Evolutionary conservation across 108 stramenopile species (phyloP).

Genomic region (Cylindrotheca closterium): DNA sequence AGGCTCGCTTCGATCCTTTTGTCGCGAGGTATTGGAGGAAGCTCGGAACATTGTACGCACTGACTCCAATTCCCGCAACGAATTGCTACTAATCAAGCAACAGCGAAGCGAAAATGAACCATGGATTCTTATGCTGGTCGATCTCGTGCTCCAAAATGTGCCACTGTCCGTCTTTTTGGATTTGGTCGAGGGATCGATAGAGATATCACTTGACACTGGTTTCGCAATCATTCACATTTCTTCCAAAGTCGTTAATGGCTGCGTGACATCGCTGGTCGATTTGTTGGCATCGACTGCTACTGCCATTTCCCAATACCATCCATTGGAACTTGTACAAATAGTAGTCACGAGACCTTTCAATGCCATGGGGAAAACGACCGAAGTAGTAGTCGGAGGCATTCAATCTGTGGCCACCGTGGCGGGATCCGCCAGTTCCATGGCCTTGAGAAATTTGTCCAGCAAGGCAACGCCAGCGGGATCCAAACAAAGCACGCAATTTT

Average conservation of each 20-base stretch:
- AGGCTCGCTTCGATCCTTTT: conserved; percentile 63
- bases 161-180: conserved; percentile 72
- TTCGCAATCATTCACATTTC: conserved; percentile 49
- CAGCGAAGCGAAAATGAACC: not conserved
- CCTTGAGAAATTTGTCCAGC: conserved; percentile 43
- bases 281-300: conserved; percentile 32
- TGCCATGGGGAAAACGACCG: conserved; percentile 72
- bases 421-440: conserved; percentile 74
- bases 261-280: conserved; percentile 31
- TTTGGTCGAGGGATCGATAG: conserved; percentile 38
- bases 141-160: conserved; percentile 47
- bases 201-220: conserved; percentile 52
- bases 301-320: conserved; percentile 55
- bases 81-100: conserved; percentile 20
- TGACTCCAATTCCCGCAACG: conserved; percentile 16
- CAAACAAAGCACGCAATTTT: conserved; percentile 10
- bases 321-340: conserved; percentile 47
- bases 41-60: conserved; percentile 48
- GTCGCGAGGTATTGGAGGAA: conserved; percentile 67
- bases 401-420: conserved; percentile 87
- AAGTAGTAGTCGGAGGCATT: conserved; percentile 74
- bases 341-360: conserved; percentile 65
- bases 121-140: conserved; percentile 26
- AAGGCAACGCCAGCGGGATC: conserved; percentile 21
- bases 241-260: conserved; percentile 19